Conservation (phyloP, 306 rosid species). For the Carpinus fangiana region DNA sequence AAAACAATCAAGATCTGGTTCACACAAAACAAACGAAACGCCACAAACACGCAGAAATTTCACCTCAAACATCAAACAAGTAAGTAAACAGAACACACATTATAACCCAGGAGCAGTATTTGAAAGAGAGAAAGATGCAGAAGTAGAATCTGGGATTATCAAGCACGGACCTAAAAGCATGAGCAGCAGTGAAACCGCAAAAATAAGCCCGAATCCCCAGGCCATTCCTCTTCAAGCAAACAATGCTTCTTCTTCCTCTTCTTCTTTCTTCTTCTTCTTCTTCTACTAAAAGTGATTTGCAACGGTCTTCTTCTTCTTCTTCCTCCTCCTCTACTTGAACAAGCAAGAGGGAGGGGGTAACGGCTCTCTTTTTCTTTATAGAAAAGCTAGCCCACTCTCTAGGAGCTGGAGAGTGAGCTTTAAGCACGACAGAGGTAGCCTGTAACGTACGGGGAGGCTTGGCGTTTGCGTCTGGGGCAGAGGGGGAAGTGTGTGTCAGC, state of each 20-base stretch:
- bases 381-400: conserved; percentile 1
- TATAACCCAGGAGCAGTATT: neutral
- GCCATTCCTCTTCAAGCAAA: conserved; percentile 37
- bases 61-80: conserved; percentile 15
- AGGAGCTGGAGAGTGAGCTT: conserved; percentile 16
- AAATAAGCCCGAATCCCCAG: conserved; percentile 41
- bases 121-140: neutral
- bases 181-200: conserved; percentile 48
- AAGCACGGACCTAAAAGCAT: conserved; percentile 68
- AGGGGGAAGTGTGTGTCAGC: conserved; percentile 26
- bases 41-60: neutral
- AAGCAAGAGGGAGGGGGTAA: conserved; percentile 39
- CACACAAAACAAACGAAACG: neutral
- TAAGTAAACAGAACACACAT: conserved; percentile 3
- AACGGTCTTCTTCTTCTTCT: conserved; percentile 18
- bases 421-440: neutral
- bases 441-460: neutral
- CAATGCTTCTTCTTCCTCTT: conserved; percentile 11
- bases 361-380: conserved; percentile 41
- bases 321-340: neutral
- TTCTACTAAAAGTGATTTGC: neutral
- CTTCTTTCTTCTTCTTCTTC: too few species aligned
- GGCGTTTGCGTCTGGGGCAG: conserved; percentile 28
- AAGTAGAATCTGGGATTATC: conserved; percentile 21
- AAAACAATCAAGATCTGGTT: conserved; percentile 23